These are phyloP conservation scores for Hemileccinum rubropunctum DNA, from an alignment of 768 basidiomycete species.

Conservation along the genomic window DNA sequence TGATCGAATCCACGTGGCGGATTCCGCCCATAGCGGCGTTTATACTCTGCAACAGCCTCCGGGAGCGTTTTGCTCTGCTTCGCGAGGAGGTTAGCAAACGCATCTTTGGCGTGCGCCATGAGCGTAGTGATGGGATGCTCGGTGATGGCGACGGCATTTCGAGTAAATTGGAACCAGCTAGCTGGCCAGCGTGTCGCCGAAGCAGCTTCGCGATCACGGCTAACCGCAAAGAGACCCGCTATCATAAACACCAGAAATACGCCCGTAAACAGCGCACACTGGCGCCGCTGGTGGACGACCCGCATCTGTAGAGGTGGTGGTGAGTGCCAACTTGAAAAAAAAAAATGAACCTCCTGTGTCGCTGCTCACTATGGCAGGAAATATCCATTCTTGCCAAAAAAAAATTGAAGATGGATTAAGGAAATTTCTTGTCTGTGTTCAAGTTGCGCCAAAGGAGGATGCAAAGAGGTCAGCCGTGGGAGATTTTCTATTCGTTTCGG, in stretches of 20 bases:
- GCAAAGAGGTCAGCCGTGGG: too few relatives aligned
- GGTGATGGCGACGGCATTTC: constrained; percentile 1
- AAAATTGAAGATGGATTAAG: too few relatives aligned
- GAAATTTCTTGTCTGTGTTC: too few relatives aligned
- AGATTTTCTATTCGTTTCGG: too few relatives aligned
- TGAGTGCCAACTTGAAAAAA: neutral
- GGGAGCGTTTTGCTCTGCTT: constrained; percentile 78
- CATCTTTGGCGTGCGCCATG: constrained; percentile 77
- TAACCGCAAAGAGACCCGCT: constrained; percentile 46
- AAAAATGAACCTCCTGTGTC: too few relatives aligned
- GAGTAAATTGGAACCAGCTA: constrained; percentile 22
- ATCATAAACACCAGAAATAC: constrained; percentile 51
- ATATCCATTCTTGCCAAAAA: too few relatives aligned
- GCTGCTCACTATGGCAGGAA: too few relatives aligned
- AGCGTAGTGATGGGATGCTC: constrained; percentile 82
- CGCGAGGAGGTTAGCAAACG: constrained; percentile 61
- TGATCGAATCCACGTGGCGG: constrained; percentile 91
- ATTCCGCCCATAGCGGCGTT: constrained; percentile 66
- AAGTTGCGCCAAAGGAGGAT: too few relatives aligned
- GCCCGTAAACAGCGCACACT: constrained; percentile 41
- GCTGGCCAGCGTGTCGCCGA: constrained; percentile 7
- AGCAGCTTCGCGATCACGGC: constrained; percentile 16
- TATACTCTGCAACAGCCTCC: constrained; percentile 75
- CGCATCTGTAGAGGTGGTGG: constrained; percentile 14
- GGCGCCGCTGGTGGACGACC: constrained; percentile 18